Evolutionary conservation across 139 green algal genomes (phyloP).

Genomic region (Micromonas commoda): DNA sequence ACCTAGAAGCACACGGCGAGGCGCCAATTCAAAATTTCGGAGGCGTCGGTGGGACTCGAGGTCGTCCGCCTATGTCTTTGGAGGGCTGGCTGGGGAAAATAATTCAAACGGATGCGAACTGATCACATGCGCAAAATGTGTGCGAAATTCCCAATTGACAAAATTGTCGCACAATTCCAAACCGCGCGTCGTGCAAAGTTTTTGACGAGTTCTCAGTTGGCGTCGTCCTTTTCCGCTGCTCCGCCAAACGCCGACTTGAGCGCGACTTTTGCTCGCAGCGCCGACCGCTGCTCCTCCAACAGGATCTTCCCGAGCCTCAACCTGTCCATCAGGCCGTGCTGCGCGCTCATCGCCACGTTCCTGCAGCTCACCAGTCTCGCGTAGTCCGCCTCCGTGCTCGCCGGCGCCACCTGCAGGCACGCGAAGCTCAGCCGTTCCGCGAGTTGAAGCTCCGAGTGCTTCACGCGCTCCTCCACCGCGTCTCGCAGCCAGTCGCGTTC

Average conservation of each 20-base stretch:
- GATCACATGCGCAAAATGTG: no score
- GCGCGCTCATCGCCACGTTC: neutral
- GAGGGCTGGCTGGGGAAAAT: no score
- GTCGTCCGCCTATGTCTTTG: no score
- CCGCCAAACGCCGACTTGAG: neutral
- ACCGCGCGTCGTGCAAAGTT: no score
- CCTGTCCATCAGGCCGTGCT: slow-evolving; percentile 2
- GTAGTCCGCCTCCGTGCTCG: neutral
- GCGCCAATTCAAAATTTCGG: no score
- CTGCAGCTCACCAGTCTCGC: neutral
- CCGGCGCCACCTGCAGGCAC: slow-evolving; percentile 2
- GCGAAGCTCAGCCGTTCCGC: slow-evolving; percentile 23
- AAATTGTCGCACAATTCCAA: no score
- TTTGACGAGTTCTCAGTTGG: no score
- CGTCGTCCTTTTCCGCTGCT: neutral
- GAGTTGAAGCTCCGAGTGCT: neutral
- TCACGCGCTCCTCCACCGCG: neutral
- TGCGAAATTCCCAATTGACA: no score
- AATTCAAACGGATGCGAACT: no score
- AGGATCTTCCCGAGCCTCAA: neutral
- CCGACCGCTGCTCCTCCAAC: slow-evolving; percentile 4
- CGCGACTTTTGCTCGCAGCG: slow-evolving; percentile 9
- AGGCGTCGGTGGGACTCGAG: no score
- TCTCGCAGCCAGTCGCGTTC: neutral
- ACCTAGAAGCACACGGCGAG: no score